Evolutionary conservation across 768 basidiomycete genomes (phyloP).

Genomic region (Astraeus odoratus): DNA sequence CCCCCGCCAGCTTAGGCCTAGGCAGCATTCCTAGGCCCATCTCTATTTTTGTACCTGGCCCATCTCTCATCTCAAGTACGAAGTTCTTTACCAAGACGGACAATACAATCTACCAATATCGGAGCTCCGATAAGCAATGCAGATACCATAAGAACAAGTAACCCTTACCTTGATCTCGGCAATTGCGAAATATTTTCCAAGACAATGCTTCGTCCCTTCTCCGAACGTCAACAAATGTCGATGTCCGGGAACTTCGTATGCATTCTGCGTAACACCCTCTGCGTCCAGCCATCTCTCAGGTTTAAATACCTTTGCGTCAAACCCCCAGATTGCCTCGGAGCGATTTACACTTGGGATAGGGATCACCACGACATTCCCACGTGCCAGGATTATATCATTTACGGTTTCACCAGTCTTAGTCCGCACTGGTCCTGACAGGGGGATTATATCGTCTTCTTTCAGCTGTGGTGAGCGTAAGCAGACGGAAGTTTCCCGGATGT

Average conservation of each 20-base stretch:
- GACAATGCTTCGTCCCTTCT: conserved; percentile 45
- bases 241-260: conserved; percentile 41
- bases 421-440: conserved; percentile 42
- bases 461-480: conserved; percentile 24
- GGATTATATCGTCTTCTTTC: conserved; percentile 49
- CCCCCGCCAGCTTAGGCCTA: conserved; percentile 8
- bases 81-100: conserved; percentile 37
- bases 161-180: conserved; percentile 27
- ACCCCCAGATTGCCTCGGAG: conserved; percentile 54
- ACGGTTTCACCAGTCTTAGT: conserved; percentile 35
- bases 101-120: conserved; percentile 30
- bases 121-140: conserved; percentile 5
- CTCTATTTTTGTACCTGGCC: conserved; percentile 17
- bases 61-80: conserved; percentile 29
- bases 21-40: conserved; percentile 5
- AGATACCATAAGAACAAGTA: neutral
- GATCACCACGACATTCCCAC: conserved; percentile 38
- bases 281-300: conserved; percentile 58
- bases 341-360: conserved; percentile 43
- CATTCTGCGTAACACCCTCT: conserved; percentile 17
- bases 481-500: neutral
- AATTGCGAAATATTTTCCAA: conserved; percentile 44
- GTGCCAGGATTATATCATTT: conserved; percentile 37
- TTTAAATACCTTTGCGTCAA: conserved; percentile 48
- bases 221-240: conserved; percentile 45